Evolutionary conservation across 108 stramenopile species (phyloP).

Genomic region (Conticribra guillardii): DNA sequence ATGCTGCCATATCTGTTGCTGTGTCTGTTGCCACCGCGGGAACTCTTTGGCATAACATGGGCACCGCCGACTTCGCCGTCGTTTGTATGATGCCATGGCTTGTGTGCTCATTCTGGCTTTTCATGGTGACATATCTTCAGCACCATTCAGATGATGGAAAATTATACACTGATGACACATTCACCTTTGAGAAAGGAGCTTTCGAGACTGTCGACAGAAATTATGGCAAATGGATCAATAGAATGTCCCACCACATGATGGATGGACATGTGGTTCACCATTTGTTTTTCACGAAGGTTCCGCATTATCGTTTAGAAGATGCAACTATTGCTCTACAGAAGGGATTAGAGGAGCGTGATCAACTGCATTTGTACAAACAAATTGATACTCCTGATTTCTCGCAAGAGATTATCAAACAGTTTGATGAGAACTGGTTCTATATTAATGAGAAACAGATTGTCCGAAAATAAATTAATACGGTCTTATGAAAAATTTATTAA

Average conservation of each 20-base stretch:
- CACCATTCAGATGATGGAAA: constrained; percentile 88
- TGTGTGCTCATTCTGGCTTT: constrained; percentile 87
- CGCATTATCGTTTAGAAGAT: constrained; percentile 83
- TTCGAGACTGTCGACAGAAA: constrained; percentile 91
- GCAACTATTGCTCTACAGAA: constrained; percentile 55
- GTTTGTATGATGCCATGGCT: constrained; percentile 78
- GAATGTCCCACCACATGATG: constrained; percentile 89
- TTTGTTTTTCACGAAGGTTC: constrained; percentile 90
- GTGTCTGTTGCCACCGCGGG: constrained; percentile 59
- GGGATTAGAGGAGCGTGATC: constrained; percentile 52
- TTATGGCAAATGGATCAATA: constrained; percentile 86
- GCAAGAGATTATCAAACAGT: too few species aligned
- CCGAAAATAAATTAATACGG: too few species aligned
- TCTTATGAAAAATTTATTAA: too few species aligned
- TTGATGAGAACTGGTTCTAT: too few species aligned
- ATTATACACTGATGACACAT: constrained; percentile 84
- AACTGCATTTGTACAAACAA: constrained; percentile 60
- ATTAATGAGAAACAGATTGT: too few species aligned
- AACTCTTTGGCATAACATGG: constrained; percentile 58
- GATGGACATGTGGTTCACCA: constrained; percentile 94
- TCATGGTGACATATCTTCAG: constrained; percentile 94
- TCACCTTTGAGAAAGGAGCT: constrained; percentile 74
- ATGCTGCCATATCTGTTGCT: constrained; percentile 52
- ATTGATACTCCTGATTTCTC: constrained; percentile 44
- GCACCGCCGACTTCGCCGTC: constrained; percentile 59